Base-by-base conservation (phyloP, 208 protist species). In the Phytomonas francai region DNA sequence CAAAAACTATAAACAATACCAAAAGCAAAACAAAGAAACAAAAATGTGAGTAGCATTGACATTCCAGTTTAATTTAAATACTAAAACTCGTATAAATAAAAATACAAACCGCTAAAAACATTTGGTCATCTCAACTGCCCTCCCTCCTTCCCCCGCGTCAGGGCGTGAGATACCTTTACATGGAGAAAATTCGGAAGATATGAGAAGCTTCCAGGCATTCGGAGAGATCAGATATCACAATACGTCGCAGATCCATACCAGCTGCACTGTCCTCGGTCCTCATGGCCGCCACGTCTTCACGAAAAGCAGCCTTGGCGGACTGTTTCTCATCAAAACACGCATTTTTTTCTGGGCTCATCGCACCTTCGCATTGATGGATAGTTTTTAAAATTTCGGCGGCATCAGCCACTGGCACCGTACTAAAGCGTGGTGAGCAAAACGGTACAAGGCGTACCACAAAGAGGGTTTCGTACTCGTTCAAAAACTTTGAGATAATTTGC, bases 11-110 rank as follows among this genome's bases (percentile, higher is more conserved):
- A 65, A 22, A 64, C 5, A 68, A 19, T 45, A 63, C 12, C 32
- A 36, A 60, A 66, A 59, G 31, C 16, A 56, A 67, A 19, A n/a
- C 6, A 31, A 67, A 42, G 11, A 65, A 67, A n/a, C 1, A 34
- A 66, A 65, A 60, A 66, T n/a, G 8, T 8, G n/a, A 33, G 49
- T 49, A 8, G 66, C 29, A 28, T 33, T 60, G 28, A 25, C 6
- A 59, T 42, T 42, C 11, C 65, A 65, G 4, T 63, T 56, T 9
- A 63, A 57, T 63, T 73, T 28, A 64, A 11, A 63, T n/a, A 39
- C 0, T 6, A n/a, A 14, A n/a, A 25, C 54, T 51, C 19, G 32
- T 5, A 49, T 22, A 63, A 6, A 32, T 25, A 49, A 9, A 62
- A 42, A 62, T 25, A 34, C 25, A 25, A 57, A 63, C 6, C 19